Base-by-base conservation (phyloP, 179 eudicot species). In the Monotropa hypopitys region DNA sequence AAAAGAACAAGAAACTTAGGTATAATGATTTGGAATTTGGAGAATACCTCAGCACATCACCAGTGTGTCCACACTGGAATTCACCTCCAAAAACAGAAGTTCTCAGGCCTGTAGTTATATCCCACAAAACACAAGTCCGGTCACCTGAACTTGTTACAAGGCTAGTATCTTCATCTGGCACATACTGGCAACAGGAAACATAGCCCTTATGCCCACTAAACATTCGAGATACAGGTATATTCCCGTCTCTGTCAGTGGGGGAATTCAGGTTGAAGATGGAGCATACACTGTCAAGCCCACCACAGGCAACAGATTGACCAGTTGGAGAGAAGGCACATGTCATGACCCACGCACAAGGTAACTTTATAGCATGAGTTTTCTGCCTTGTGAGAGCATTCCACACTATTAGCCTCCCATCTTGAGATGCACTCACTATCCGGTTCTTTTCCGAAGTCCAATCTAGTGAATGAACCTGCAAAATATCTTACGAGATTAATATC, bases 281-380 rank as follows among this genome's bases (percentile, higher is more conserved):
- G 84, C 98, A 94, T 8, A 83, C 88, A 50, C 97, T 94, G 77
- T 94, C 97, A 76, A 94, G 94, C 63, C 98, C 98, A 62, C 97
- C 98, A 88, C 96, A 90, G 12, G 98, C 98, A 83, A 94, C 97
- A 45, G 96, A 88, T 61, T 92, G 93, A 45, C 97, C 97, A 79
- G 78, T 84, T 26, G 97, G 97, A 67, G 98, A 94, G 86, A 94
- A 94, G 16, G 98, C 96, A 82, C 96, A 94, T 13, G 98, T 88
- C 98, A 87, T 94, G 79, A 94, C 98, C 98, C 98, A 94, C 7
- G 98, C 92, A 87, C 98, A 94, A 69, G 97, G 98, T 69, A 94
- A 88, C 86, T 92, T 94, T 75, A 94, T 94, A 75, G 94, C 89
- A 85, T 94, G 97, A 74, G 90, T 94, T 83, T 94, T 94, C 85